These are phyloP conservation scores for Stachybotrys elegans DNA, from an alignment of 2,329 filamentous ascomycete genomes.

Conservation along the genomic window DNA sequence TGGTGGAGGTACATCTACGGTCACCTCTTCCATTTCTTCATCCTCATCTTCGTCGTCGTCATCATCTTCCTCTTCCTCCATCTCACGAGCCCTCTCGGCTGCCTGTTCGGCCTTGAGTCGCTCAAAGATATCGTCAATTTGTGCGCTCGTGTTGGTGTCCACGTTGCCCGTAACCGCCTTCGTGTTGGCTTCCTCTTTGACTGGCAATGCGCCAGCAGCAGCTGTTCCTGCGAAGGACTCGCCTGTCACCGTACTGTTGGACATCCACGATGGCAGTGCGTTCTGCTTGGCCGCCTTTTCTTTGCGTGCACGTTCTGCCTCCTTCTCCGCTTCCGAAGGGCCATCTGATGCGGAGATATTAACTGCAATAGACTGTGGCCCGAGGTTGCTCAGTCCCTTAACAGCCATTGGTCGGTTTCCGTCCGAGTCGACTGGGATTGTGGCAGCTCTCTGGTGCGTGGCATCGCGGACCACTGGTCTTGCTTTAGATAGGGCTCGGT, in stretches of 20 bases:
- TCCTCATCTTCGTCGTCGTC: constrained; percentile 26
- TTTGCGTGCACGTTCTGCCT: constrained; percentile 58
- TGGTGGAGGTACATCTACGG: constrained; percentile 45
- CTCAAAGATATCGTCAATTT: constrained; percentile 64
- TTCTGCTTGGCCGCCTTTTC: constrained; percentile 65
- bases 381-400: constrained; percentile 61
- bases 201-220: constrained; percentile 14
- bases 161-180: constrained; percentile 38
- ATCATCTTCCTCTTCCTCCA: constrained; percentile 21
- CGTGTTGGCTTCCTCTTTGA: constrained; percentile 36
- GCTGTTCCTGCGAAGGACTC: constrained; percentile 45
- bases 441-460: constrained; percentile 59
- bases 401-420: constrained; percentile 60
- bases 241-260: constrained; percentile 62
- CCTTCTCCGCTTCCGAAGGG: constrained; percentile 61
- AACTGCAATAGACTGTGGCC: constrained; percentile 64
- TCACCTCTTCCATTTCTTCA: constrained; percentile 37
- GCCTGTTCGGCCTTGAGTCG: constrained; percentile 58
- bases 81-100: constrained; percentile 31
- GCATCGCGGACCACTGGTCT: constrained; percentile 63
- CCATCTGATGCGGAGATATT: constrained; percentile 63
- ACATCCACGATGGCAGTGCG: constrained; percentile 66
- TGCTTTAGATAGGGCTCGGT: constrained; percentile 58
- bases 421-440: constrained; percentile 50
- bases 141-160: constrained; percentile 48